Conservation (phyloP, 2,329 filamentous ascomycete genomes). For the Colletotrichum sp. region DNA sequence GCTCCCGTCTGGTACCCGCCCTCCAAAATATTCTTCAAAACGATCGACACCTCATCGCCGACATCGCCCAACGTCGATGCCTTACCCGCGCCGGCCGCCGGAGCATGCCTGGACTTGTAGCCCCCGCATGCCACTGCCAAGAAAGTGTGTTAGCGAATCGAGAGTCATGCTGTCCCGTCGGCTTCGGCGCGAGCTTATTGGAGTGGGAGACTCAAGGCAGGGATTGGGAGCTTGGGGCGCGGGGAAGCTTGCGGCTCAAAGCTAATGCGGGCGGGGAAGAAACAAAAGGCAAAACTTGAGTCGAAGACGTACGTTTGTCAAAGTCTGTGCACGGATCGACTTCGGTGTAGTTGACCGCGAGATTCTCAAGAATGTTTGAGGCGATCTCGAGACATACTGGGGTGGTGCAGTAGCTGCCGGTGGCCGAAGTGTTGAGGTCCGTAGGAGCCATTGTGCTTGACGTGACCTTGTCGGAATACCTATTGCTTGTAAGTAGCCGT, state of each 20-base stretch:
- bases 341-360: constrained; percentile 53
- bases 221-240: neutral
- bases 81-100: constrained; percentile 65
- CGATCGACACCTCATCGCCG: constrained; percentile 60
- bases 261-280: neutral
- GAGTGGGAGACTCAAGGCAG: neutral
- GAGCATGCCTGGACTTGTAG: constrained; percentile 67
- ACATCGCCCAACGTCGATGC: constrained; percentile 65
- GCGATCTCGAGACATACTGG: constrained; percentile 31
- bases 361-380: constrained; percentile 28
- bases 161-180: neutral
- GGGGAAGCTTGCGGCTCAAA: neutral
- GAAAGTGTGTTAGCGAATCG: neutral
- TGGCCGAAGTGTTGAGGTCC: neutral
- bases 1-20: constrained; percentile 52
- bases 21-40: constrained; percentile 67
- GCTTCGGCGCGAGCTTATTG: neutral
- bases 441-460: neutral
- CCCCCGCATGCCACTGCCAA: constrained; percentile 64
- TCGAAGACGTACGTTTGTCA: constrained; percentile 49
- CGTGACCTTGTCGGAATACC: neutral
- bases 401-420: constrained; percentile 23
- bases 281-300: neutral
- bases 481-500: neutral
- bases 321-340: constrained; percentile 74